These are phyloP conservation scores for Ceratocystis cubensis DNA, from an alignment of 2,329 filamentous ascomycete species.

Conservation along the genomic window DNA sequence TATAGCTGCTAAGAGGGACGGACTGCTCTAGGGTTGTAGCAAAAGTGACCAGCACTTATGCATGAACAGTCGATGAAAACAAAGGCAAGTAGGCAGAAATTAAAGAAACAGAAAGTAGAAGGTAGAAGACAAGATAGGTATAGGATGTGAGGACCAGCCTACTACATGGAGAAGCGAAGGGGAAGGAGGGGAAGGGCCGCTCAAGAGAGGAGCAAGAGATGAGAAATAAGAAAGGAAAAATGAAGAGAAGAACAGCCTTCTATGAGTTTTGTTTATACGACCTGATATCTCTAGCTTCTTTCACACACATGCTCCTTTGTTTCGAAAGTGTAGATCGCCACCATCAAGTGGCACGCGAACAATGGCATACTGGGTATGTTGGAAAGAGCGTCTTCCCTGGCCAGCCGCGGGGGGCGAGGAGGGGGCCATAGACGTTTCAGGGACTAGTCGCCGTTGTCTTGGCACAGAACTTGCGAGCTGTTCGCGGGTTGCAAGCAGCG, in stretches of 20 bases:
- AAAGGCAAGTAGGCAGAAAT: not conserved
- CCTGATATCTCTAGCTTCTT: not conserved
- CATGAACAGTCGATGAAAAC: not conserved
- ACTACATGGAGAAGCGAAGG: not conserved
- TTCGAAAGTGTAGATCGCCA: slow-evolving; percentile 2
- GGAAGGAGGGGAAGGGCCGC: not conserved
- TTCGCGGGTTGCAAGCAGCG: not conserved
- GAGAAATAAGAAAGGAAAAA: not conserved
- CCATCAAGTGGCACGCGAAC: not conserved
- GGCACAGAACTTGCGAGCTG: not conserved
- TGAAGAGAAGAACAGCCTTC: not conserved
- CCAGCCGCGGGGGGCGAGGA: not conserved
- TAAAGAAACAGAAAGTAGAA: not conserved
- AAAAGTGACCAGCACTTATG: slow-evolving; percentile 19
- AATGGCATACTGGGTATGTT: not conserved
- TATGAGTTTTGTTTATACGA: not conserved
- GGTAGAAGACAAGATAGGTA: not conserved
- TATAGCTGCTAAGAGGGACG: not conserved
- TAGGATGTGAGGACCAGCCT: slow-evolving; percentile 2
- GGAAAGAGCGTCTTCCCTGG: not conserved
- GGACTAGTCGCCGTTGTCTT: slow-evolving; percentile 11
- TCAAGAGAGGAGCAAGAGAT: not conserved
- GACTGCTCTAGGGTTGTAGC: not conserved
- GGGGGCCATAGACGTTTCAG: slow-evolving; percentile 2
- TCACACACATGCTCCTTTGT: not conserved